Evolutionary conservation across 2,329 filamentous ascomycete species (phyloP), one percentile per base, ranked within the genome.

Genomic region (Balansia obtecta): DNA sequence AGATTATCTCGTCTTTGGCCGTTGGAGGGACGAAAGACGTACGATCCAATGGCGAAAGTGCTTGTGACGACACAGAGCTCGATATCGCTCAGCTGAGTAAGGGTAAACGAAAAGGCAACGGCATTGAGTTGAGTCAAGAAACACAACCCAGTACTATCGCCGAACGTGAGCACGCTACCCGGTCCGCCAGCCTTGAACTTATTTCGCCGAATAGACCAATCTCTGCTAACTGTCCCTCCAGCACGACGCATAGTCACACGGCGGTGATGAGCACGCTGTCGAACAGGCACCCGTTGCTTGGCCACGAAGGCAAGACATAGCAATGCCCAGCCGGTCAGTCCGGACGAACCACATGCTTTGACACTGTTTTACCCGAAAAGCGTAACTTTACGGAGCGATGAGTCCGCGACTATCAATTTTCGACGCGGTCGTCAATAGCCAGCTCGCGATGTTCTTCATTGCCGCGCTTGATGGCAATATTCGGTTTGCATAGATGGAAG

Each of bases 401-500:
- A 95, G 81, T 64, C 95, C 90, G 18, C 90, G 86, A n/a, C 90
- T 90, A 95, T 72, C 53, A 87, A 70, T 88, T 95, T 48, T 88
- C 89, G 1, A 80, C 83, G 58, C 85, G 79, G 9, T 88, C 89
- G 30, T 88, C 88, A 6, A 76, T 76, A 0, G 89, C 89, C 3
- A 96, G 74, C 63, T 93, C 83, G 40, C 89, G 85, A 52, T 79
- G 67, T 20, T 83, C 74, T 0, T 74, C 69, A 62, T 93, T 88
- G 39, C 79, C 80, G 18, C 80, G 68, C 62, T 84, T 84, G 55
- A 95, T 85, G 22, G 73, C 74, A 70, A 95, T 95, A 58, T 86
- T 93, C 57, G 20, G 20, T 74, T 73, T 45, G 86, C 63, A 61
- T 96, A 96, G 54, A 89, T 82, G 56, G 80, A 93, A 5, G 79